Percentiles rank a stretch among this genome's conserved stretches.
phyloP scores from a whole-genome alignment of 148 eudicot genomes.

The Dysphania ambrosioides region DNA sequence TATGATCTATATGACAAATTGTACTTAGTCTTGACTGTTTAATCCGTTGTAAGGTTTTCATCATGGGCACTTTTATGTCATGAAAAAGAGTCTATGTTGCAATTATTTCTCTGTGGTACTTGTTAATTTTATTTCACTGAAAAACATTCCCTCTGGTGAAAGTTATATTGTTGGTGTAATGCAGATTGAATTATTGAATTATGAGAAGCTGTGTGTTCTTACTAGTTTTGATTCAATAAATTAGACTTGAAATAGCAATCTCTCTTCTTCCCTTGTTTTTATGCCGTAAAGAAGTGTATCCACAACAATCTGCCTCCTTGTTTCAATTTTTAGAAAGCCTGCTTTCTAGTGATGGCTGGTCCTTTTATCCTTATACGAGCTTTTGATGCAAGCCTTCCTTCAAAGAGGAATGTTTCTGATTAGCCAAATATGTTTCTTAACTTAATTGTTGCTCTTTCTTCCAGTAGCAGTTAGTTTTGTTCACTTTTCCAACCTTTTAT shows the following conservation, averaged over 20 bases:
- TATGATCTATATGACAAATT: too few species aligned
- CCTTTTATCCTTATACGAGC: background rate
- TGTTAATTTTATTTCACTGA: too few species aligned
- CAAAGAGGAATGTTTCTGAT: background rate
- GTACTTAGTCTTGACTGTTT: too few species aligned
- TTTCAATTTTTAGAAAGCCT: background rate
- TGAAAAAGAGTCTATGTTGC: too few species aligned
- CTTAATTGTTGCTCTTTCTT: background rate
- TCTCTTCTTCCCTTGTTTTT: background rate
- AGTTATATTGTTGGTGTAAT: background rate
- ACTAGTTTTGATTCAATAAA: background rate
- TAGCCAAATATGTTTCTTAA: background rate
- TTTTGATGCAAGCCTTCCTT: background rate
- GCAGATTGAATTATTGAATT: background rate
- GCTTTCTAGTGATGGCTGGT: background rate
- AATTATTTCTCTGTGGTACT: too few species aligned
- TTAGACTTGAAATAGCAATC: background rate
- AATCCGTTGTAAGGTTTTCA: too few species aligned
- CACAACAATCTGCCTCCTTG: background rate
- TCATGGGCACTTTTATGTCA: too few species aligned
- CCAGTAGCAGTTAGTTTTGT: background rate
- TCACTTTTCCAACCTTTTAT: background rate
- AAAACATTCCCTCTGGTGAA: too few species aligned
- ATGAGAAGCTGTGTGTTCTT: background rate
- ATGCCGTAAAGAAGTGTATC: background rate